Base-by-base conservation (phyloP, 148 eudicot genomes). In the Diospyros kaki region DNA sequence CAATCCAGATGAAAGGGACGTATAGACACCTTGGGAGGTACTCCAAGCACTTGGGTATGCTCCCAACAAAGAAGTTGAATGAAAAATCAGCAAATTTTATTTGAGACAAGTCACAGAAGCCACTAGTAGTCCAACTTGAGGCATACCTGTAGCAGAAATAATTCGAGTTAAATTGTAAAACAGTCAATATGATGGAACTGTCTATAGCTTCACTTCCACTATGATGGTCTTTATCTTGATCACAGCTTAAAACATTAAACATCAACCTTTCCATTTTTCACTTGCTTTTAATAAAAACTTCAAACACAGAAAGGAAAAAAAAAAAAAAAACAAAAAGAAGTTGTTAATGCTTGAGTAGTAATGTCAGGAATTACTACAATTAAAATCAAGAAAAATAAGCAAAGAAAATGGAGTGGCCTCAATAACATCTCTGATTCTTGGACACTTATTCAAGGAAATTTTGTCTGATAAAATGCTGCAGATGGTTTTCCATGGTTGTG, bases 21-120 rank as follows among this genome's bases (percentile, higher is more conserved):
- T 4, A 40, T 53, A 55, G 73, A 54, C 84, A 95, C 98, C 92
- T 92, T 68, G 97, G 92, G 58, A 96, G 85, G 81, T 81, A 73
- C 38, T 83, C 85, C 86, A 96, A 83, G 87, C 99, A 96, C 81
- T 88, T 87, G 10, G 99, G 97, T 66, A 96, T 83, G 78, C 59
- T 76, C 46, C 99, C 99, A 74, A 76, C 77, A 46, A 96, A 83
- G 78, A 89, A 91, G 72, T 93, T 96, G 77, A 82, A 87, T 3
- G 98, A 91, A 69, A 96, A 87, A 80, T 96, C 94, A 51, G 87
- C 93, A 67, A 81, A 84, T 85, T 83, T 89, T n/a, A 96, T 77
- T 72, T 84, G 90, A 83, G 98, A 80, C 40, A 87, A 86, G 70
- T 83, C 85, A 76, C 99, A 96, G 48, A 93, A 84, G 48, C 98